Percentiles rank a stretch among this genome's conserved stretches.
Evolutionary conservation across 495 filamentous ascomycete genomes (phyloP).

Genomic region (Penicillium canescens): DNA sequence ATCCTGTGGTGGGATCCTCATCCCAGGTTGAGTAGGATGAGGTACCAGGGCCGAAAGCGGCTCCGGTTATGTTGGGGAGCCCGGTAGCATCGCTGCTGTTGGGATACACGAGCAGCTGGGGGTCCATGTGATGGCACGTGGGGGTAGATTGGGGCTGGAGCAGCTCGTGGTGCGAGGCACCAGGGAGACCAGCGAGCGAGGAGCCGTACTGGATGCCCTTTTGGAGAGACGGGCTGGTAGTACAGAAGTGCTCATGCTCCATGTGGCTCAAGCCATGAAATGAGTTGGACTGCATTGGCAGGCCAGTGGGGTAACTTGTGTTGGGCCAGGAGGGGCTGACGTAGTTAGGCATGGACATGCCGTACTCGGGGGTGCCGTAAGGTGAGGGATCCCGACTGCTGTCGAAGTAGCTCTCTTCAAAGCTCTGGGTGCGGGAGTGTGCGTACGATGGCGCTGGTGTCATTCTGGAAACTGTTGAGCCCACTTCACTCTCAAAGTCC

Average conservation of each 20-base stretch:
- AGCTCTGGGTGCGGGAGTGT: conserved; percentile 25
- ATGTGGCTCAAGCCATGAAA: conserved; percentile 28
- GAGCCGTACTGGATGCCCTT: conserved; percentile 32
- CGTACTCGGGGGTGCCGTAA: conserved; percentile 26
- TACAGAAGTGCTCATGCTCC: conserved; percentile 31
- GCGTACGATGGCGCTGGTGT: conserved; percentile 19
- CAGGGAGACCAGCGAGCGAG: conserved; percentile 53
- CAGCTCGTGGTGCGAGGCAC: conserved; percentile 54
- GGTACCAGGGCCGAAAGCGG: background rate
- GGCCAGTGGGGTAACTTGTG: conserved; percentile 63
- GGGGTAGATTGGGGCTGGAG: conserved; percentile 38
- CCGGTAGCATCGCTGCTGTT: conserved; percentile 25
- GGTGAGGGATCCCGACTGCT: conserved; percentile 38
- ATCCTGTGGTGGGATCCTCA: background rate
- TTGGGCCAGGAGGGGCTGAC: conserved; percentile 28
- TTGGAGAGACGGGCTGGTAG: conserved; percentile 25
- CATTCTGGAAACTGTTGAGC: conserved; percentile 15
- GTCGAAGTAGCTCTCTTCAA: conserved; percentile 27
- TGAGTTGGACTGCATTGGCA: conserved; percentile 49
- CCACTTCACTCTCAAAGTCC: conserved; percentile 5
- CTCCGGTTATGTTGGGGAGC: background rate
- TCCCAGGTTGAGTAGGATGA: conserved; percentile 8
- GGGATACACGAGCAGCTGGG: conserved; percentile 32
- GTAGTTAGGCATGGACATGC: conserved; percentile 29
- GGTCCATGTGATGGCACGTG: conserved; percentile 42